These are phyloP conservation scores for Rhamnella rubrinervis DNA, from an alignment of 331 rosid genomes.

Conservation along the genomic window DNA sequence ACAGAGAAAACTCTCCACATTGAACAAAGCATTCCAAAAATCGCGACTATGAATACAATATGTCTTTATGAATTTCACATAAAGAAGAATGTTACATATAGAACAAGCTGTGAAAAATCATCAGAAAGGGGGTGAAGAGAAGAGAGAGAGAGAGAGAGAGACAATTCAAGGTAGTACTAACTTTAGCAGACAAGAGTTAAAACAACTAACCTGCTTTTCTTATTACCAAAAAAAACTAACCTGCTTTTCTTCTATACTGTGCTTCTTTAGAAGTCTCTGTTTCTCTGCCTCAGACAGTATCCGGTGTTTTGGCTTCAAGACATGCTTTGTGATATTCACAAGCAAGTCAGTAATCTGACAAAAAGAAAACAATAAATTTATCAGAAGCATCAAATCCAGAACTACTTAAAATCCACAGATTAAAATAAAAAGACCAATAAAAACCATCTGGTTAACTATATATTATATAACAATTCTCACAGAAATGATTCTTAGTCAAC, in stretches of 20 bases:
- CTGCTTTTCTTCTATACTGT: slow-evolving; percentile 85
- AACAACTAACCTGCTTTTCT: slow-evolving; percentile 78
- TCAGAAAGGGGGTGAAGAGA: too few relatives aligned
- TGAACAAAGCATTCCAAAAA: too few relatives aligned
- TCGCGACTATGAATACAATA: too few relatives aligned
- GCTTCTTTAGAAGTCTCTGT: slow-evolving; percentile 62
- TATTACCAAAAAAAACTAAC: slow-evolving; percentile 57
- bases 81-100: too few relatives aligned
- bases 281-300: slow-evolving; percentile 65
- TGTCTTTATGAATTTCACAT: too few relatives aligned
- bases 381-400: background rate
- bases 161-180: background rate
- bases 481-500: too few relatives aligned
- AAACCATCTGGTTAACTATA: too few relatives aligned
- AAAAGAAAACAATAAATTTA: slow-evolving; percentile 14
- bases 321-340: slow-evolving; percentile 88
- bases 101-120: too few relatives aligned
- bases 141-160: background rate
- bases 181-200: background rate
- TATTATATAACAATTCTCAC: too few relatives aligned
- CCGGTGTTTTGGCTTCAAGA: slow-evolving; percentile 78
- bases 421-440: too few relatives aligned
- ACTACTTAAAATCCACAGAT: too few relatives aligned
- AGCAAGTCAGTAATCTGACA: slow-evolving; percentile 92
- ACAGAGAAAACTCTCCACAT: too few relatives aligned